phyloP scores from a whole-genome alignment of 2,329 filamentous ascomycete genomes.

The Colletotrichum acutatum region DNA sequence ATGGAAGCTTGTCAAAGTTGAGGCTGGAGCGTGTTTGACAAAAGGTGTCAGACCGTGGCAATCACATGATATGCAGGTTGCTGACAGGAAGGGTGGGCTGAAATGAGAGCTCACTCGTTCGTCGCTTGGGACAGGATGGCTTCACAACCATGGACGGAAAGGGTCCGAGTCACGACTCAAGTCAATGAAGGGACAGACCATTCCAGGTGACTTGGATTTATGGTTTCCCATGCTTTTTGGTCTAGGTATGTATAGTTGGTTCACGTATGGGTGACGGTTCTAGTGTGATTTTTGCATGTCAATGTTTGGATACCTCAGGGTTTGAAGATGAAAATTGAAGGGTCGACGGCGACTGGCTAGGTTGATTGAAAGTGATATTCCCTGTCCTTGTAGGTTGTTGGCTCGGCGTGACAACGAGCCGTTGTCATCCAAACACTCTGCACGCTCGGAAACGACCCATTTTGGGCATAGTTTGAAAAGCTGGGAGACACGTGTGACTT shows the following conservation, averaged over 20 bases:
- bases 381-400: neutral
- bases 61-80: neutral
- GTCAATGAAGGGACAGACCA: neutral
- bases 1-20: conserved; percentile 15
- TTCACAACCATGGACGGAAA: neutral
- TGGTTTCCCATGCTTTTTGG: neutral
- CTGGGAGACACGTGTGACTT: neutral
- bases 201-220: neutral
- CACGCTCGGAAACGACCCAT: conserved; percentile 8
- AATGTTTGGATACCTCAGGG: neutral
- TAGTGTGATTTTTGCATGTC: neutral
- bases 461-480: conserved; percentile 8
- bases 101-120: neutral
- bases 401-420: conserved; percentile 12
- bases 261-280: neutral
- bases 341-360: neutral
- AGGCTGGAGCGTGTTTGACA: conserved; percentile 1
- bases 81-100: neutral
- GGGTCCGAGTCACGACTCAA: neutral
- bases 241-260: neutral
- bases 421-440: conserved; percentile 23
- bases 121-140: neutral
- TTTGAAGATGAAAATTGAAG: neutral
- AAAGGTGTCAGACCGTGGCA: neutral
- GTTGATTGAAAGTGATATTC: neutral